Evolutionary conservation across 495 filamentous ascomycete species (phyloP), one percentile per base, ranked within the genome.

Genomic region (Hypoxylon crocopeplum): DNA sequence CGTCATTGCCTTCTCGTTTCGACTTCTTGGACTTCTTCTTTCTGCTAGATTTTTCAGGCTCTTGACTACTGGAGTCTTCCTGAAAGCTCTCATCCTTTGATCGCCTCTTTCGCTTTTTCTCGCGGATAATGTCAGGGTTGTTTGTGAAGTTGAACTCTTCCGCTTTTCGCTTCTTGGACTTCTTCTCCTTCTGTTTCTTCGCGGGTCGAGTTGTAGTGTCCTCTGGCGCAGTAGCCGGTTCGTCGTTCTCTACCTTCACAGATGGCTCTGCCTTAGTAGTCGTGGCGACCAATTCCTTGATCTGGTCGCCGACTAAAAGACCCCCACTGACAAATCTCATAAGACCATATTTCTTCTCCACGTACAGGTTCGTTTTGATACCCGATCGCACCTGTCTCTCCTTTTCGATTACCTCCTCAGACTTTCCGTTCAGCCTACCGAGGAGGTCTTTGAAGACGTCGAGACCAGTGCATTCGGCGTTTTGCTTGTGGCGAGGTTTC

Each of bases 361-460:
- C 76, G 67, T 90, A 92, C 24, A 85, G 74, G 48, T 82, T 86
- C 38, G 88, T 75, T 71, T 86, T 86, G 25, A 85, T 69, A 56
- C 86, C 83, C 17, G 85, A 82, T 57, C 84, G 75, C 32, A 72
- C 79, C 48, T 80, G 75, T 71, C 84, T 77, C 64, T 96, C 88
- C 54, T 82, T 76, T 68, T 85, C 77, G 45, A 93, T 70, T 48
- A 83, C 79, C 20, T 74, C 81, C 51, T 91, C 88, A 32, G 80
- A 84, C 71, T 91, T 95, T 17, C 93, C 93, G 72, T 97, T 98
- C 38, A 98, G 75, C 40, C 93, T 80, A 39, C 94, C 93, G 15
- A 98, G 78, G 1, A 98, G 71, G 52, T 86, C 86, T 66, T 93
- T 89, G 59, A 97, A 91, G 2, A 82, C 88, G 62, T 92, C 88